A percentile compares a stretch with the other conserved stretches of the same genome.
Conservation (phyloP, 306 rosid genomes). For the Cicer cuneatum region DNA sequence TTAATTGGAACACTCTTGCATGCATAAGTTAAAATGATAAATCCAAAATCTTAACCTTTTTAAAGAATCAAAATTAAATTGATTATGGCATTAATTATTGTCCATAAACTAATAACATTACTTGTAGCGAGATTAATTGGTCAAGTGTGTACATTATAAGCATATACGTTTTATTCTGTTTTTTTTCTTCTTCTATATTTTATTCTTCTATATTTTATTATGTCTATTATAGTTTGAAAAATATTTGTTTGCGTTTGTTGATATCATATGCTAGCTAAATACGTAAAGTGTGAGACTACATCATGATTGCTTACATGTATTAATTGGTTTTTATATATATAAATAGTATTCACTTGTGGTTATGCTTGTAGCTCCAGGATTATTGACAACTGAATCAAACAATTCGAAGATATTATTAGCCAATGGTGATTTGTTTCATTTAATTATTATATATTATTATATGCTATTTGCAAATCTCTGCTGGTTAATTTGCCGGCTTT, state of each 20-base stretch:
- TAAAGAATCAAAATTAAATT: constrained; percentile 1
- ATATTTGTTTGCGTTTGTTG: constrained; percentile 36
- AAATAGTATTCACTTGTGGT: constrained; percentile 36
- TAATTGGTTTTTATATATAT: neutral
- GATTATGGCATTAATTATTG: neutral
- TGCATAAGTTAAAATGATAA: constrained; percentile 32
- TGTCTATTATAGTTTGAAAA: constrained; percentile 17
- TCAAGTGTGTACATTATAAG: constrained; percentile 16
- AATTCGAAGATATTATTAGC: constrained; percentile 41
- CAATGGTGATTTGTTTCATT: constrained; percentile 12
- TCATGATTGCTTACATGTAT: constrained; percentile 37
- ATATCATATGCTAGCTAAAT: neutral
- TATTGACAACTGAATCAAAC: constrained; percentile 54
- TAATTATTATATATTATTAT: neutral
- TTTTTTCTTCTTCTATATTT: neutral
- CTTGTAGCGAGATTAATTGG: constrained; percentile 1
- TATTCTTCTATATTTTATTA: neutral
- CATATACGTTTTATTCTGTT: constrained; percentile 3
- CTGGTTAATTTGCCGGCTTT: constrained; percentile 49
- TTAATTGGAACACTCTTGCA: constrained; percentile 28
- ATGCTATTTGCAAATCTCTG: constrained; percentile 21
- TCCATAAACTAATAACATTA: neutral
- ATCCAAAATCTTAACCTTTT: constrained; percentile 35
- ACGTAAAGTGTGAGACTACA: constrained; percentile 45
- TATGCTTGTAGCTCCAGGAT: constrained; percentile 43